Evolutionary conservation across 169 alveolate genomes (phyloP).

Genomic region (Plasmodium sp.): DNA sequence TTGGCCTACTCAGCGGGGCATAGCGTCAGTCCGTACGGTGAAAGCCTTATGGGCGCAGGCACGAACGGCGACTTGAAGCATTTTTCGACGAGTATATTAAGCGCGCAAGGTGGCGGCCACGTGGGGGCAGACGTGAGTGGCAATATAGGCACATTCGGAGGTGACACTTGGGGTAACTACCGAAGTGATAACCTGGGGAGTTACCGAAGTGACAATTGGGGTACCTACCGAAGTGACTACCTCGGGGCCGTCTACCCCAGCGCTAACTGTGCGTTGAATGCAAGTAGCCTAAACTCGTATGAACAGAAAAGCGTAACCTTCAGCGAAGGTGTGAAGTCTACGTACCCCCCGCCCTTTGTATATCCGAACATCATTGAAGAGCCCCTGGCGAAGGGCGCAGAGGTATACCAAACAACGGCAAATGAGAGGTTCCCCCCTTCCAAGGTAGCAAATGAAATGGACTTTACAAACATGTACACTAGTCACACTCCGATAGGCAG

Average conservation of each 20-base stretch:
- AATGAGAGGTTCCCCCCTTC: background rate
- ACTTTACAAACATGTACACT: constrained; percentile 52
- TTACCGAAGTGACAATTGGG: background rate
- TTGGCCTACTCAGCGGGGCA: background rate
- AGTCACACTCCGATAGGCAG: constrained; percentile 38
- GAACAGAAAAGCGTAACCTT: background rate
- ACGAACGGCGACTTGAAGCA: background rate
- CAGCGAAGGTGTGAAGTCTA: background rate
- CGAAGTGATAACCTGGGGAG: background rate
- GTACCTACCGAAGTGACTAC: background rate
- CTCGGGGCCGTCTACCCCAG: background rate
- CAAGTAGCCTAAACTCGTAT: background rate
- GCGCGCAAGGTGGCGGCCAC: background rate
- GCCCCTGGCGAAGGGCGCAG: background rate
- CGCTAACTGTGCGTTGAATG: background rate
- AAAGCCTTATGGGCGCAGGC: background rate
- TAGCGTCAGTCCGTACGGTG: background rate
- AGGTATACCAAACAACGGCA: background rate
- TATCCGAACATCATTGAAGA: constrained; percentile 3
- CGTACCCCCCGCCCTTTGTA: background rate
- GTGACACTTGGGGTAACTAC: background rate
- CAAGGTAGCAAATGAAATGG: constrained; percentile 42
- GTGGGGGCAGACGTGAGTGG: background rate
- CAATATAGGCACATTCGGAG: background rate
- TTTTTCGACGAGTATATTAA: background rate